phyloP scores from a whole-genome alignment of 1,284 basidiomycete genomes.

The Tilletia setariae region DNA sequence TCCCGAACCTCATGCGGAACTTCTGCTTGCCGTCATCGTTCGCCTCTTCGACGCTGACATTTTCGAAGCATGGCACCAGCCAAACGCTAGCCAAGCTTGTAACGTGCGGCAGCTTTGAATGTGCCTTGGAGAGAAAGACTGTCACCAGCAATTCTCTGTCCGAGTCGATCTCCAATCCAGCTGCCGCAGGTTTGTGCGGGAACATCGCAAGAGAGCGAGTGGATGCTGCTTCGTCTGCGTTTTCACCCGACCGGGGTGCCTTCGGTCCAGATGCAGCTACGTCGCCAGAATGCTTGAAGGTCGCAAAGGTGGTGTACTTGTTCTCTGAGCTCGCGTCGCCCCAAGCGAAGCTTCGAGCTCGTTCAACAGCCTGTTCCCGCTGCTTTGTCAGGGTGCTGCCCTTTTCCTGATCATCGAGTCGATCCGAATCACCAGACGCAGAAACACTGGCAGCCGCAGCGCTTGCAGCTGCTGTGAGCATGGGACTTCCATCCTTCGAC shows the following conservation, averaged over 20 bases:
- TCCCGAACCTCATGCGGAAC: background rate
- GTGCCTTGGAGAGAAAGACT: background rate
- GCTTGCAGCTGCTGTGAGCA: background rate
- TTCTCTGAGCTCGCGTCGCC: background rate
- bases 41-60: background rate
- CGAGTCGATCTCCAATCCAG: background rate
- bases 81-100: constrained; percentile 1
- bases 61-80: constrained; percentile 8
- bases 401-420: background rate
- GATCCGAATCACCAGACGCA: background rate
- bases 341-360: background rate
- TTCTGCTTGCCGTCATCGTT: background rate
- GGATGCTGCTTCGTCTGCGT: background rate
- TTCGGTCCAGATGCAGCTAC: background rate
- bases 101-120: constrained; percentile 10
- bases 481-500: background rate
- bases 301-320: background rate
- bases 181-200: background rate
- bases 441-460: background rate
- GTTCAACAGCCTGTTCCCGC: no score
- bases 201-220: background rate
- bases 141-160: constrained; percentile 4
- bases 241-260: no score
- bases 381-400: no score
- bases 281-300: background rate